phyloP scores from a whole-genome alignment of 257 asterid species.

The Avicennia marina region DNA sequence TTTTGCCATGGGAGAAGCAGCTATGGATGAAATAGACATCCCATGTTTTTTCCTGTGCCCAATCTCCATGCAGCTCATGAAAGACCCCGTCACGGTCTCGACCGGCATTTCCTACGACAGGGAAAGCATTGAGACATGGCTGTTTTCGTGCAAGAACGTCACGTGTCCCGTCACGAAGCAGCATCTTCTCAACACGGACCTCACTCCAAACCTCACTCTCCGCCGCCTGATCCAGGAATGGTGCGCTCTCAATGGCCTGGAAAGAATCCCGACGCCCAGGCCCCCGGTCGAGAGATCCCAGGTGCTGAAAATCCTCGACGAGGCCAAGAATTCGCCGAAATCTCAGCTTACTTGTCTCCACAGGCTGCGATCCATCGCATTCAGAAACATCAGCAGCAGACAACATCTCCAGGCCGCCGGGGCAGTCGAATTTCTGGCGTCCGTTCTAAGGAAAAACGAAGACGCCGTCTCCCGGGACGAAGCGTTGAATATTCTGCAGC shows the following conservation, averaged over 20 bases:
- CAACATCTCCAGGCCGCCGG: constrained; percentile 3
- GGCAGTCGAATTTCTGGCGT: not conserved
- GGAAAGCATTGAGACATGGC: constrained; percentile 5
- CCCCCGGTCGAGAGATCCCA: not conserved
- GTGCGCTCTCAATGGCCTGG: constrained; percentile 2
- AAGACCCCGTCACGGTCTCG: constrained; percentile 8
- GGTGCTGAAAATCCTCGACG: not conserved
- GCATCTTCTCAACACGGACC: not conserved
- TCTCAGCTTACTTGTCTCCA: not conserved
- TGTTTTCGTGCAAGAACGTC: not conserved
- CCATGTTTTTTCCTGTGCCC: constrained; percentile 13
- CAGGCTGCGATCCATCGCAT: not conserved
- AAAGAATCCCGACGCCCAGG: constrained; percentile 2
- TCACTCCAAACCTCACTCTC: constrained; percentile 15
- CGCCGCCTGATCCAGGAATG: constrained; percentile 11
- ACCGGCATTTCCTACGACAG: constrained; percentile 16
- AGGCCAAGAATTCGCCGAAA: constrained; percentile 1
- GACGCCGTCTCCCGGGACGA: not conserved
- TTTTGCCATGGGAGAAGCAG: not conserved
- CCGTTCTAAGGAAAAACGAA: not conserved
- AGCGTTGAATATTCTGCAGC: constrained; percentile 11
- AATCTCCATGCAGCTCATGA: constrained; percentile 3
- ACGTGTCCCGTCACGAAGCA: constrained; percentile 12
- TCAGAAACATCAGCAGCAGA: not conserved
- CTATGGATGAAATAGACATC: not conserved